Evolutionary conservation across 2,329 filamentous ascomycete species (phyloP).

Genomic region (Atkinsonella hypoxylon): DNA sequence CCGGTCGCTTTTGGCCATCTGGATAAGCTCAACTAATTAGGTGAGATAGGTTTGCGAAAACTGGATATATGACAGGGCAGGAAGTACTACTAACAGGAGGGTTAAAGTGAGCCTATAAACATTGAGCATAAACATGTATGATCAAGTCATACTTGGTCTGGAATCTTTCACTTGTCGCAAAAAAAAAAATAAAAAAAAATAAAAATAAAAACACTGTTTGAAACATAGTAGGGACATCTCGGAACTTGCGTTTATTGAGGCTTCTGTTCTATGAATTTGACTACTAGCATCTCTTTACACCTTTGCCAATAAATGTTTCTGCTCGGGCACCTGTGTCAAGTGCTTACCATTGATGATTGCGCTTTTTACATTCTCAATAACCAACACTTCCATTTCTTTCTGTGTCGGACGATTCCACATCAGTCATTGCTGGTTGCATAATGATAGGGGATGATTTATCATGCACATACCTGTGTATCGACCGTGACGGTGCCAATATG

Average conservation of each 20-base stretch:
- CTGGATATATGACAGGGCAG: conserved; percentile 8
- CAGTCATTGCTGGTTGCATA: no score
- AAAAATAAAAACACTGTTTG: no score
- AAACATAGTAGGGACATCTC: neutral
- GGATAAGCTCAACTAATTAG: neutral
- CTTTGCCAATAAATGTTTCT: conserved; percentile 2
- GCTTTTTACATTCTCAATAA: conserved; percentile 23
- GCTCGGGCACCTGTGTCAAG: conserved; percentile 9
- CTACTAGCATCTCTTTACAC: neutral
- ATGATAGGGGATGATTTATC: neutral
- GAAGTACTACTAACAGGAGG: conserved; percentile 6
- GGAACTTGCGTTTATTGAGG: neutral
- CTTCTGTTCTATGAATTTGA: neutral
- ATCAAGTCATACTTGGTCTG: neutral
- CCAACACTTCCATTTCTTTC: conserved; percentile 17
- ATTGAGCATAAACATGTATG: neutral
- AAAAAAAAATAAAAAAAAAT: no score
- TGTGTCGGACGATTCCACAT: neutral
- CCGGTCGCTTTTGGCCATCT: no score
- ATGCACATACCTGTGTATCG: conserved; percentile 25
- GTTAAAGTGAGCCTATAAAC: neutral
- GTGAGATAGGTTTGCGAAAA: conserved; percentile 5
- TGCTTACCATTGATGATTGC: conserved; percentile 10
- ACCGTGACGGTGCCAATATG: conserved; percentile 57
- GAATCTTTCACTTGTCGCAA: neutral